Conservation (phyloP, 2,329 filamentous ascomycete species). For the Venturia effusa region DNA sequence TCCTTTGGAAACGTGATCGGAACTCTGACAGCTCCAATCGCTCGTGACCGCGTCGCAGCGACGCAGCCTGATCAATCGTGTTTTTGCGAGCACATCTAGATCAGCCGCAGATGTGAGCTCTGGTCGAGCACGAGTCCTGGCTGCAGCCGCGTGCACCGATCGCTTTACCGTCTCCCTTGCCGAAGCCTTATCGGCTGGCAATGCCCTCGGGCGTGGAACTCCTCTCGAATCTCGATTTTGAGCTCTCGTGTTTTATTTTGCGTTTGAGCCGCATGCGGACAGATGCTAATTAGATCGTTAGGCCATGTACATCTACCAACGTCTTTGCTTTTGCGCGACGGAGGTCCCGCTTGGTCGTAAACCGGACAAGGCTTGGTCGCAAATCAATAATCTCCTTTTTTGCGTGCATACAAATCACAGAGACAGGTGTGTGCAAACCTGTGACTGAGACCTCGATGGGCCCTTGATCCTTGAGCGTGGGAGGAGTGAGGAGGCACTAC, state of each 20-base stretch:
- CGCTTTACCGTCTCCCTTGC: background rate
- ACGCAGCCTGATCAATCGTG: background rate
- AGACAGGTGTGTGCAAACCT: background rate
- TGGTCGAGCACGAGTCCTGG: background rate
- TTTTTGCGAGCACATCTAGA: background rate
- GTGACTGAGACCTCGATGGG: background rate
- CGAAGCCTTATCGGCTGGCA: background rate
- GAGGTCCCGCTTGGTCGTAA: background rate
- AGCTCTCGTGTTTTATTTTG: background rate
- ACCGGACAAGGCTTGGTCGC: background rate
- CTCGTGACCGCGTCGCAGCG: background rate
- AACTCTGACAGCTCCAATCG: background rate
- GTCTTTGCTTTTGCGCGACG: background rate
- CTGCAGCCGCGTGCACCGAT: background rate
- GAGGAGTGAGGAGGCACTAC: background rate
- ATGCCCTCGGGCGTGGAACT: background rate
- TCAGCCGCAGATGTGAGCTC: background rate
- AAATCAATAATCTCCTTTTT: background rate
- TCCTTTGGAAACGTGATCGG: background rate
- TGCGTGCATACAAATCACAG: slow-evolving; percentile 4
- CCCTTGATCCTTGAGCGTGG: slow-evolving; percentile 4
- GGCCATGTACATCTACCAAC: background rate
- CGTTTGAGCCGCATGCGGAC: background rate
- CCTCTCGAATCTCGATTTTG: background rate
- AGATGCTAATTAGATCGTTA: background rate